These are phyloP conservation scores for Globisporangium carolinianum DNA, from an alignment of 352 stramenopile species.

Conservation along the genomic window DNA sequence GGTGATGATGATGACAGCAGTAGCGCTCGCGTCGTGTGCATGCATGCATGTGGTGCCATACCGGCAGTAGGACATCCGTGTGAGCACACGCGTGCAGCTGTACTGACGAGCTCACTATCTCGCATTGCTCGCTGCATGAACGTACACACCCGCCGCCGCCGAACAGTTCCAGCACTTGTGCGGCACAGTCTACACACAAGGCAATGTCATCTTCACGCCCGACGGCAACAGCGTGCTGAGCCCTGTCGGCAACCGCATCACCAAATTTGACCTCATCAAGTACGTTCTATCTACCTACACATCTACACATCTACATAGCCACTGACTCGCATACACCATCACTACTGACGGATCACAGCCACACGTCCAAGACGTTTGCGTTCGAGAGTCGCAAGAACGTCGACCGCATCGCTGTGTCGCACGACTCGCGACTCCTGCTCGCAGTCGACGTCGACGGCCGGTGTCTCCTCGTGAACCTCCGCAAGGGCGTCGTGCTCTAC, in stretches of 20 bases:
- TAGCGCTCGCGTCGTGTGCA: neutral
- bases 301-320: neutral
- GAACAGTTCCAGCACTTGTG: constrained; percentile 91
- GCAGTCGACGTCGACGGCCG: constrained; percentile 89
- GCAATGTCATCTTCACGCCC: constrained; percentile 91
- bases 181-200: constrained; percentile 91
- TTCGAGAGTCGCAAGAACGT: constrained; percentile 92
- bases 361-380: constrained; percentile 85
- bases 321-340: neutral
- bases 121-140: neutral
- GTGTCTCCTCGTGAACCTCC: constrained; percentile 88
- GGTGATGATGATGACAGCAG: neutral
- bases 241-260: constrained; percentile 92
- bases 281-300: constrained; percentile 25
- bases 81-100: neutral
- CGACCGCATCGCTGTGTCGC: constrained; percentile 75
- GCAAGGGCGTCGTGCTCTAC: constrained; percentile 86
- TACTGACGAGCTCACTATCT: neutral
- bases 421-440: constrained; percentile 85
- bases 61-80: no score
- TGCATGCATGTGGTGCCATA: neutral
- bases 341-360: constrained; percentile 23
- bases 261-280: constrained; percentile 92
- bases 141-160: neutral
- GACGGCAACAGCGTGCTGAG: constrained; percentile 90